These are phyloP conservation scores for Phlebiopsis gigantea DNA, from an alignment of 768 basidiomycete species.

Conservation along the genomic window DNA sequence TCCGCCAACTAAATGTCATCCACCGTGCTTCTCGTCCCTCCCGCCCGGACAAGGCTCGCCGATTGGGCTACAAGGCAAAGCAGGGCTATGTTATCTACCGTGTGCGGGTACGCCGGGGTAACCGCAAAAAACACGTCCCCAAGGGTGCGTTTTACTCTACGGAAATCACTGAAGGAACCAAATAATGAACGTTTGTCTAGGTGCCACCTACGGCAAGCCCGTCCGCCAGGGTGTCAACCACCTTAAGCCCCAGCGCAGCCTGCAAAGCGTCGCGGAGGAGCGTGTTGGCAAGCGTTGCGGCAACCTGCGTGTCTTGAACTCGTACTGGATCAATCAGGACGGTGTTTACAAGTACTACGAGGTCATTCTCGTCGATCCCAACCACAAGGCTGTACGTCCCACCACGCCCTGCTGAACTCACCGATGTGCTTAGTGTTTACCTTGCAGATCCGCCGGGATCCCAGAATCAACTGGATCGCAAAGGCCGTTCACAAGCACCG, in stretches of 20 bases:
- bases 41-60: slow-evolving; percentile 98
- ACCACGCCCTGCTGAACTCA: too few relatives aligned
- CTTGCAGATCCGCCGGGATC: slow-evolving; percentile 81
- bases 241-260: slow-evolving; percentile 93
- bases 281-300: slow-evolving; percentile 95
- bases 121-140: slow-evolving; percentile 97
- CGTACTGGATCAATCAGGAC: slow-evolving; percentile 99
- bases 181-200: slow-evolving; percentile 30
- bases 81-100: slow-evolving; percentile 99
- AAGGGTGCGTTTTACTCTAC: too few relatives aligned
- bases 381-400: slow-evolving; percentile 80
- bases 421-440: neutral
- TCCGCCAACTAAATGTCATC: slow-evolving; percentile 96
- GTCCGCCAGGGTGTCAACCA: slow-evolving; percentile 99
- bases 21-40: slow-evolving; percentile 98
- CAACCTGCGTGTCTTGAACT: slow-evolving; percentile 94
- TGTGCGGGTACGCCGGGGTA: slow-evolving; percentile 93
- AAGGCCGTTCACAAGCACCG: slow-evolving; percentile 99
- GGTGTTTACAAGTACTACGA: slow-evolving; percentile 99
- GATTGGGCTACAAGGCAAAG: slow-evolving; percentile 99
- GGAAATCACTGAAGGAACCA: neutral
- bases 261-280: slow-evolving; percentile 94
- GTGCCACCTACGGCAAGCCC: slow-evolving; percentile 98
- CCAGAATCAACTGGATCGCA: slow-evolving; percentile 98
- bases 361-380: slow-evolving; percentile 96